Percentiles rank a stretch among this genome's conserved stretches.
Evolutionary conservation across 2,329 filamentous ascomycete species (phyloP).

Genomic region (Monosporascus sp.): DNA sequence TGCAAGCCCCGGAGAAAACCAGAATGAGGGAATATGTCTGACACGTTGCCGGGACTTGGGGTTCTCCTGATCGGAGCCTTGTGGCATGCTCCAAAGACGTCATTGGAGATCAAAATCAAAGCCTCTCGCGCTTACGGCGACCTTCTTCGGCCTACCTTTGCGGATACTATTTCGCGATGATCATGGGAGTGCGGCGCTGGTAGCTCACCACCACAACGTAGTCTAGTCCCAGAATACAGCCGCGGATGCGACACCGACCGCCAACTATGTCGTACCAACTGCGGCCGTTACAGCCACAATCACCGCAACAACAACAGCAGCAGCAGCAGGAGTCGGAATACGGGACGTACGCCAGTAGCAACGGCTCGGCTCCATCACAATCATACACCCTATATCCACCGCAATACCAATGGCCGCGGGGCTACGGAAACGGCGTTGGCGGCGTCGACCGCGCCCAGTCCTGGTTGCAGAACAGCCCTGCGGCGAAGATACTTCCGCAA

Average conservation of each 20-base stretch:
- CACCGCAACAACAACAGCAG: not conserved
- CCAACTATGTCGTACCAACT: conserved; percentile 16
- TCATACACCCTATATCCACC: not conserved
- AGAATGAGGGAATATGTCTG: too few species aligned
- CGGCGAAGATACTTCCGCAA: not conserved
- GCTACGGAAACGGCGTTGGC: not conserved
- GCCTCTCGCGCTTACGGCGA: too few species aligned
- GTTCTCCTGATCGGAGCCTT: too few species aligned
- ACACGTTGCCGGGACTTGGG: too few species aligned
- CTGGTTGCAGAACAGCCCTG: not conserved
- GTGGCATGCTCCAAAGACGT: too few species aligned
- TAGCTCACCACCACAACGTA: not conserved
- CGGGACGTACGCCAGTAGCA: conserved; percentile 4
- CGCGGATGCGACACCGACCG: not conserved
- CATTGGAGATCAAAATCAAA: too few species aligned
- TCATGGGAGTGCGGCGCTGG: not conserved
- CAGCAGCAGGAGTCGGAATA: conserved; percentile 4
- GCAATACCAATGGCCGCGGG: not conserved
- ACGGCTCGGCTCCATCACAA: conserved; percentile 1
- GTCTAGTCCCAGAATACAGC: not conserved
- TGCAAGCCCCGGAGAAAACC: too few species aligned
- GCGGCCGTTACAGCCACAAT: conserved; percentile 5
- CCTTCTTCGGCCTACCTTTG: not conserved
- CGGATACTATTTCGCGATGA: not conserved
- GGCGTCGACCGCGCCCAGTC: too few species aligned